Percentiles rank a stretch among this genome's conserved stretches.
phyloP scores from a whole-genome alignment of 2,329 filamentous ascomycete species.

The Sporothrix euskadiensis region DNA sequence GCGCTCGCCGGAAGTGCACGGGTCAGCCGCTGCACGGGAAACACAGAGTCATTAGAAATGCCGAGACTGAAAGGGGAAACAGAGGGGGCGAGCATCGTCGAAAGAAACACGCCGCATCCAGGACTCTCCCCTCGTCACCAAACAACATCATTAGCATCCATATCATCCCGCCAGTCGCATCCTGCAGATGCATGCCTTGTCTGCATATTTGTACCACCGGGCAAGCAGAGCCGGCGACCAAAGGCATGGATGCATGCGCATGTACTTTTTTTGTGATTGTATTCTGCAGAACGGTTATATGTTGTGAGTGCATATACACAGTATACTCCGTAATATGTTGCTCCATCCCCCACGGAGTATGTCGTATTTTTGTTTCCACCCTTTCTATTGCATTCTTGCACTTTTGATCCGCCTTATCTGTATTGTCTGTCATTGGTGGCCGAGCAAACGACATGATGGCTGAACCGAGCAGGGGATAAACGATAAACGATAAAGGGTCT shows the following conservation, averaged over 20 bases:
- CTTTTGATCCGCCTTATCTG: not conserved
- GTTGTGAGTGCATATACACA: not conserved
- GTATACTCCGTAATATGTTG: not conserved
- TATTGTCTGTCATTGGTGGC: not conserved
- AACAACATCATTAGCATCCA: not conserved
- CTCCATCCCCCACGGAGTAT: not conserved
- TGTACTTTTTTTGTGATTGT: not conserved
- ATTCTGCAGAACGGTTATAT: not conserved
- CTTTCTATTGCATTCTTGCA: not conserved
- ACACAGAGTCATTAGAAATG: not conserved
- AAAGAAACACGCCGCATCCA: not conserved
- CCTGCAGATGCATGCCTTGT: too few relatives aligned
- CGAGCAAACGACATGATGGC: not conserved
- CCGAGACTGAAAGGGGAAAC: not conserved
- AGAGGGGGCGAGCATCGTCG: not conserved
- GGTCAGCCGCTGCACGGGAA: not conserved
- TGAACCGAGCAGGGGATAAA: not conserved
- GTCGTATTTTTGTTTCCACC: not conserved
- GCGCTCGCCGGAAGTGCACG: not conserved
- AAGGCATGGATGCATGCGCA: not conserved
- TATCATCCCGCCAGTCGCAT: slow-evolving; percentile 6
- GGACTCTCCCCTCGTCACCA: not conserved
- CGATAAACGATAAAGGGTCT: not conserved
- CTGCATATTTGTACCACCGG: not conserved
- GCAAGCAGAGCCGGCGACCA: not conserved